Conservation (phyloP, 345 rosid species). For the Clausena lansium region DNA sequence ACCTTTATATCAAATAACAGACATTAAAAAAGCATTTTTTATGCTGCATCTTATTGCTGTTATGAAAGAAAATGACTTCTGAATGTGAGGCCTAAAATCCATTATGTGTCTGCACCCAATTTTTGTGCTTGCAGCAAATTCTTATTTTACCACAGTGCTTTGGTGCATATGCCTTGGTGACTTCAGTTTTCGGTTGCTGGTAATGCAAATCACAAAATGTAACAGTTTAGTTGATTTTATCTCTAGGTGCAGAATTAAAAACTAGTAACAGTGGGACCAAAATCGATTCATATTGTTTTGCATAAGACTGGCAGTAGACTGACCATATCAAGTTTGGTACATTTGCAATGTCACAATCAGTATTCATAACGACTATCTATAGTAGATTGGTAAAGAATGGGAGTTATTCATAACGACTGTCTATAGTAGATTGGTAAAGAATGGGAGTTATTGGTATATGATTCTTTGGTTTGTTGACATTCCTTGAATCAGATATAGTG, state of each 20-base stretch:
- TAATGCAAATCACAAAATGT: background rate
- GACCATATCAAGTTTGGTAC: background rate
- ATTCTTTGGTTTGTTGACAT: conserved; percentile 1
- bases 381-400: background rate
- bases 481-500: background rate
- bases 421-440: background rate
- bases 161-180: background rate
- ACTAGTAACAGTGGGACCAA: background rate
- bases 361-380: background rate
- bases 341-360: background rate
- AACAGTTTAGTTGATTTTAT: background rate
- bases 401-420: background rate
- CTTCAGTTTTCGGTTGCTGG: background rate
- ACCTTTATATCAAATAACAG: background rate
- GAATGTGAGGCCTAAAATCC: background rate
- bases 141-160: background rate
- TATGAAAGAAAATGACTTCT: background rate
- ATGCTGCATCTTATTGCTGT: conserved; percentile 1
- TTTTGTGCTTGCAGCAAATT: background rate
- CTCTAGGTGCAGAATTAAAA: background rate
- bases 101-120: background rate
- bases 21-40: background rate
- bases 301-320: background rate
- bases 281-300: background rate
- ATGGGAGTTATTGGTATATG: conserved; percentile 5